phyloP scores from a whole-genome alignment of 495 filamentous ascomycete genomes.

The Xylaria acuta region DNA sequence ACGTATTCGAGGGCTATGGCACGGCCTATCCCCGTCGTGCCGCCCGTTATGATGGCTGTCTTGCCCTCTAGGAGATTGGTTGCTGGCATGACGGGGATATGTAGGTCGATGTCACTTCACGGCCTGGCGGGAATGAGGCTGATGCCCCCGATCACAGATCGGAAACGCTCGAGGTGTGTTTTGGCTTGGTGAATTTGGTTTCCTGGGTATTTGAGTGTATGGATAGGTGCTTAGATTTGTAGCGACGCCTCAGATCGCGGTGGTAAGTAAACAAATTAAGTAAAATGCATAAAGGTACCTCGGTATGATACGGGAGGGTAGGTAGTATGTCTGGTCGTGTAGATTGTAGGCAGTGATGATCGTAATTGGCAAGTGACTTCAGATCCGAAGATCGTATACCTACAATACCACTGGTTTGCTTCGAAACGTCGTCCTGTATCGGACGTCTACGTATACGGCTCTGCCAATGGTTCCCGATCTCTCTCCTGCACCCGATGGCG shows the following conservation, averaged over 20 bases:
- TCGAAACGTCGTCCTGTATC: not conserved
- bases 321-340: not conserved
- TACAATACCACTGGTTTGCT: not conserved
- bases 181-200: not conserved
- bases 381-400: not conserved
- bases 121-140: not conserved
- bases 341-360: not conserved
- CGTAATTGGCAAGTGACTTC: not conserved
- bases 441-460: not conserved
- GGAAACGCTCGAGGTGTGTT: not conserved
- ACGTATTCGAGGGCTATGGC: conserved; percentile 76
- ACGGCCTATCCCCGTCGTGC: conserved; percentile 77
- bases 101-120: not conserved
- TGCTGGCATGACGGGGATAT: conserved; percentile 40
- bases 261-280: not conserved
- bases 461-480: not conserved
- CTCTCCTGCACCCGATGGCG: not conserved
- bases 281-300: not conserved
- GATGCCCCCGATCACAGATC: not conserved
- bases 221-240: too few species aligned
- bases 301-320: too few species aligned
- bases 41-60: conserved; percentile 77
- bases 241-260: not conserved
- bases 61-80: conserved; percentile 68
- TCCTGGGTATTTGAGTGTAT: not conserved